Evolutionary conservation across 2,329 filamentous ascomycete genomes (phyloP).

Genomic region (Drechslerella coelobrocha): DNA sequence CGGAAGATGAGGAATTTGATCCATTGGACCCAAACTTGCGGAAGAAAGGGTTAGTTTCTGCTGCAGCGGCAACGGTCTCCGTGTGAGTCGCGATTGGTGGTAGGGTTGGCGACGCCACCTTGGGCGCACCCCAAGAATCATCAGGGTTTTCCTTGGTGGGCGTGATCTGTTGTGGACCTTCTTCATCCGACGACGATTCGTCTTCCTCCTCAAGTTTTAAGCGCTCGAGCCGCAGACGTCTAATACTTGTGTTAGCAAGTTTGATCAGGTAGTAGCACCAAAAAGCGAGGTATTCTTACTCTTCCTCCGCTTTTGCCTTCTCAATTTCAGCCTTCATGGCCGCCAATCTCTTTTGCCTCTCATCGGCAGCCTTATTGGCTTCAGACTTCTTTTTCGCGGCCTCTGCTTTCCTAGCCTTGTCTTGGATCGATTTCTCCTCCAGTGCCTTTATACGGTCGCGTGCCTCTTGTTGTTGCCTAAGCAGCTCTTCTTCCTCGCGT

Average conservation of each 20-base stretch:
- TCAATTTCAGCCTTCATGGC: slow-evolving; percentile 90
- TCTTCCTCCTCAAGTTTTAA: slow-evolving; percentile 71
- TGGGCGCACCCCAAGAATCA: slow-evolving; percentile 55
- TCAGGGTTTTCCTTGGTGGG: slow-evolving; percentile 66
- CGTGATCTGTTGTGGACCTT: slow-evolving; percentile 71
- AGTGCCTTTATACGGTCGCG: slow-evolving; percentile 83
- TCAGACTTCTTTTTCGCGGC: slow-evolving; percentile 93
- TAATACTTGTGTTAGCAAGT: slow-evolving; percentile 41
- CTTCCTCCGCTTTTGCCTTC: slow-evolving; percentile 78
- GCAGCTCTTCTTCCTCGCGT: slow-evolving; percentile 79
- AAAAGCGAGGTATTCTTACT: slow-evolving; percentile 8
- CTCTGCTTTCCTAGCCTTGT: slow-evolving; percentile 94
- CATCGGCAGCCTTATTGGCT: slow-evolving; percentile 81
- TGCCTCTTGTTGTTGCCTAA: slow-evolving; percentile 78
- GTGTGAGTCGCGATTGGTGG: slow-evolving; percentile 64
- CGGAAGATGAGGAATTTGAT: slow-evolving; percentile 53
- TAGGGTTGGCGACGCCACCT: slow-evolving; percentile 52
- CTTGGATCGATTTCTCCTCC: slow-evolving; percentile 90
- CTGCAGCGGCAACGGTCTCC: slow-evolving; percentile 61
- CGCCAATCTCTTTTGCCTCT: slow-evolving; percentile 83
- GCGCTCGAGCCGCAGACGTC: slow-evolving; percentile 74
- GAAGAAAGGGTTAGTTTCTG: slow-evolving; percentile 95
- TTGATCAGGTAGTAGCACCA: slow-evolving; percentile 1
- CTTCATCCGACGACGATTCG: slow-evolving; percentile 80
- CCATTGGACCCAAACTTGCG: slow-evolving; percentile 69